Conservation (phyloP, 1,284 basidiomycete species). For the Moesziomyces sp. region DNA sequence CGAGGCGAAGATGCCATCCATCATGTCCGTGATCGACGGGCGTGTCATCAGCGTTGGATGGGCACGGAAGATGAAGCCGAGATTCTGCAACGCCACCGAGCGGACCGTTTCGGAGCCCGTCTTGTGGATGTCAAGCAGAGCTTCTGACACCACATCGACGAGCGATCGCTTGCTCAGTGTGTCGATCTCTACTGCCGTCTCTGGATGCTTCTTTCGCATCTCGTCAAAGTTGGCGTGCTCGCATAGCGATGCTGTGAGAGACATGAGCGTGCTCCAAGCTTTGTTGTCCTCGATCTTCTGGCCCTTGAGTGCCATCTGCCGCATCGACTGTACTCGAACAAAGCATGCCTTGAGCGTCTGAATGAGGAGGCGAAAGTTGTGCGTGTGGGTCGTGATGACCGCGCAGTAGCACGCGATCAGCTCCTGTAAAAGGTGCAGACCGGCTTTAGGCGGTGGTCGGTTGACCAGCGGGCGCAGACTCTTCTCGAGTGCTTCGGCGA, state of each 20-base stretch:
- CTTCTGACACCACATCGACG: constrained; percentile 81
- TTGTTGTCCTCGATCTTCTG: constrained; percentile 43
- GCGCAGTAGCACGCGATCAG: constrained; percentile 89
- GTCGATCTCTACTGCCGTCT: constrained; percentile 38
- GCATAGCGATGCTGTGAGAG: constrained; percentile 74
- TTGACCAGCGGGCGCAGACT: constrained; percentile 82
- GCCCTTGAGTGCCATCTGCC: constrained; percentile 26
- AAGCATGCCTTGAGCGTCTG: constrained; percentile 71
- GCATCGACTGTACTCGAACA: constrained; percentile 38
- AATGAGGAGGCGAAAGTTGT: constrained; percentile 81
- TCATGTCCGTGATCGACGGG: constrained; percentile 80
- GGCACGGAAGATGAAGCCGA: constrained; percentile 89
- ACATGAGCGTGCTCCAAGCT: constrained; percentile 49
- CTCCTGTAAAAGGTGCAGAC: constrained; percentile 73
- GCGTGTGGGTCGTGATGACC: constrained; percentile 84
- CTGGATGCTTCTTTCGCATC: constrained; percentile 71
- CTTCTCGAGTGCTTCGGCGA: constrained; percentile 81
- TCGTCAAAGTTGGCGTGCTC: constrained; percentile 89
- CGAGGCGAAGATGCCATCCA: constrained; percentile 85
- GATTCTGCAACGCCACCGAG: constrained; percentile 78
- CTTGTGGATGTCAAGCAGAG: constrained; percentile 78
- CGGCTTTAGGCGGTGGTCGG: constrained; percentile 72
- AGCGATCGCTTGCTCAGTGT: constrained; percentile 74
- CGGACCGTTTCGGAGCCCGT: constrained; percentile 74
- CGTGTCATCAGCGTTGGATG: constrained; percentile 88